These are phyloP conservation scores for Rubia peregrina DNA, from an alignment of 305 asterid species.

Conservation along the genomic window DNA sequence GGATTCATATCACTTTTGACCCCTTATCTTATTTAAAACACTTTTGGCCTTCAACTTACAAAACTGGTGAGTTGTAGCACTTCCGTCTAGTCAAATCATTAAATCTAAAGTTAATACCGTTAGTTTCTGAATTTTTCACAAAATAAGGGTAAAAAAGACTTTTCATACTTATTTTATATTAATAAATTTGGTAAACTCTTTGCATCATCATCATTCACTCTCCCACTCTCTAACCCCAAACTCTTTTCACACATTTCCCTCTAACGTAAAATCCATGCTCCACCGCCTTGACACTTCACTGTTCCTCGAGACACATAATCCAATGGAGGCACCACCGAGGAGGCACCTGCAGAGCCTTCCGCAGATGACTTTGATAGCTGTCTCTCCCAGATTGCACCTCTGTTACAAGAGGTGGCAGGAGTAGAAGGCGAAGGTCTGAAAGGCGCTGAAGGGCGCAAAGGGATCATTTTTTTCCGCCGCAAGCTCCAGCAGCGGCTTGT, in stretches of 20 bases:
- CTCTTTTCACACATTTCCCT: constrained; percentile 24
- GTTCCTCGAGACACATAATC: constrained; percentile 47
- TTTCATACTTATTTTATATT: too few species aligned
- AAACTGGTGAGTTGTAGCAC: too few species aligned
- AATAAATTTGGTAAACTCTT: too few species aligned
- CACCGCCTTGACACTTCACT: constrained; percentile 20
- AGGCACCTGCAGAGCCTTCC: constrained; percentile 28
- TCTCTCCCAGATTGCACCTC: constrained; percentile 54
- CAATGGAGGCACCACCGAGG: constrained; percentile 11
- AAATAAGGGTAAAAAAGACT: too few species aligned
- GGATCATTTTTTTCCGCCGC: constrained; percentile 21
- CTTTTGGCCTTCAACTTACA: too few species aligned
- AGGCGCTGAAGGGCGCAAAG: constrained; percentile 45
- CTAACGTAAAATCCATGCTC: constrained; percentile 31
- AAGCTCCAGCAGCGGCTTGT: constrained; percentile 46
- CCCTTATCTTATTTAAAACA: too few species aligned
- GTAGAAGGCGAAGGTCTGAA: constrained; percentile 67
- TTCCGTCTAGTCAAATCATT: too few species aligned
- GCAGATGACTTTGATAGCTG: constrained; percentile 59
- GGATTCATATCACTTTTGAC: too few species aligned
- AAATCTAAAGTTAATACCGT: too few species aligned
- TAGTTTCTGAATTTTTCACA: too few species aligned
- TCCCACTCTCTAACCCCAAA: constrained; percentile 40
- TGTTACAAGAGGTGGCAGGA: constrained; percentile 75
- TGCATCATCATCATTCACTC: constrained; percentile 50